These are phyloP conservation scores for Wickerhamiella sorbophila DNA, from an alignment of 805 yeast genomes.

Conservation along the genomic window DNA sequence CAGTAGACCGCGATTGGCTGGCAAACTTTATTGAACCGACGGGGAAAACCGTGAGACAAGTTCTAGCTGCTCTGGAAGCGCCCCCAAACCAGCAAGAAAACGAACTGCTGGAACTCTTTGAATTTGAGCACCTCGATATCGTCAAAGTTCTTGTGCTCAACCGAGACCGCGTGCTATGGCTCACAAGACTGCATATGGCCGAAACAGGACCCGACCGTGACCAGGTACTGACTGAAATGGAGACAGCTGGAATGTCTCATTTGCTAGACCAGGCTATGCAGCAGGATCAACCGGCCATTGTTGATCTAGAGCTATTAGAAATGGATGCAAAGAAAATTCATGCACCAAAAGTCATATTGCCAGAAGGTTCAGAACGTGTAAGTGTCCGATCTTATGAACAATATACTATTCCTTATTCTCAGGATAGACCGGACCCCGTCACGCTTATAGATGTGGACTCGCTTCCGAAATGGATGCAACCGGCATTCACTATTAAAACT, in stretches of 20 bases:
- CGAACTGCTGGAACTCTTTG: constrained; percentile 38
- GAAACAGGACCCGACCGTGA: constrained; percentile 27
- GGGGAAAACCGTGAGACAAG: constrained; percentile 8
- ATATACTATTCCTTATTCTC: constrained; percentile 82
- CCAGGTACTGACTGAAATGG: constrained; percentile 22
- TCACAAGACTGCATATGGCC: constrained; percentile 32
- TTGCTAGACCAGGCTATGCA: constrained; percentile 12
- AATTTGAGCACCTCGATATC: constrained; percentile 37
- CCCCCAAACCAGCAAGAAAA: constrained; percentile 36
- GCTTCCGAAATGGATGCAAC: constrained; percentile 72
- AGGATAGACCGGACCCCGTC: constrained; percentile 28
- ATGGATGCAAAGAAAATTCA: constrained; percentile 54
- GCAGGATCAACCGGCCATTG: constrained; percentile 30
- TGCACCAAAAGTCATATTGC: constrained; percentile 52
- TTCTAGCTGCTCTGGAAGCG: constrained; percentile 31
- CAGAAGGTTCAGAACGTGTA: constrained; percentile 71
- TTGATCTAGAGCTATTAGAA: constrained; percentile 59
- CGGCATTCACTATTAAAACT: constrained; percentile 58
- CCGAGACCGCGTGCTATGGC: constrained; percentile 39
- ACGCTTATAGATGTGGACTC: constrained; percentile 41
- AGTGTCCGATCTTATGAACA: constrained; percentile 68
- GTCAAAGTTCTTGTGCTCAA: constrained; percentile 37
- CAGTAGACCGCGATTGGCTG: constrained; percentile 14
- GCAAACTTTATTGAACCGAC: constrained; percentile 29
- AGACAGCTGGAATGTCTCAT: constrained; percentile 8